phyloP scores from a whole-genome alignment of 129 eudicot genomes.

The Escallonia rubra region DNA sequence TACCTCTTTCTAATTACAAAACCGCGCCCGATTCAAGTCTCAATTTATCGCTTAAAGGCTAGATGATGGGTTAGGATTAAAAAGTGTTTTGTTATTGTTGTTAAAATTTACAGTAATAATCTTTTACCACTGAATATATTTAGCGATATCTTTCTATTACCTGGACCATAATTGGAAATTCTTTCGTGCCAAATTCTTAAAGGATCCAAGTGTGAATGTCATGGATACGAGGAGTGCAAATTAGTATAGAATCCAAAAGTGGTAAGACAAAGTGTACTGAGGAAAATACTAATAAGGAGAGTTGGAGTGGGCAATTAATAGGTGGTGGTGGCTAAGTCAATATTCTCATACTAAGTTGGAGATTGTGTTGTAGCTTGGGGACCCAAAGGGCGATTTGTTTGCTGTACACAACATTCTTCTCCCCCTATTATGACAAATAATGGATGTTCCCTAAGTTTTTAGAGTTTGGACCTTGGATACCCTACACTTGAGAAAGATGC shows the following conservation, averaged over 20 bases:
- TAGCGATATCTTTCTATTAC: no score
- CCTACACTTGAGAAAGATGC: conserved; percentile 1
- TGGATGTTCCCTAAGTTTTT: conserved; percentile 17
- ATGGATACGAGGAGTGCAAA: conserved; percentile 1
- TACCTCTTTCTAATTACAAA: no score
- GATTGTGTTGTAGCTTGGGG: conserved; percentile 12
- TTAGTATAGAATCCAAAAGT: conserved; percentile 3
- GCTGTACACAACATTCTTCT: conserved; percentile 15
- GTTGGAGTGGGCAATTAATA: conserved; percentile 8
- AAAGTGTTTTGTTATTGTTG: no score
- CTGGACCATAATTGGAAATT: no score
- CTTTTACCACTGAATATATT: no score
- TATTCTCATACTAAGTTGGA: conserved; percentile 38
- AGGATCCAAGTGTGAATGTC: background rate
- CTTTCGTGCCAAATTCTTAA: no score
- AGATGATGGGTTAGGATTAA: no score
- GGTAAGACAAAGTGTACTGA: background rate
- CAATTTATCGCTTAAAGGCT: no score
- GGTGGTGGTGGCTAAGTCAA: conserved; percentile 35
- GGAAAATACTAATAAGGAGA: background rate
- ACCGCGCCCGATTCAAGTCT: no score
- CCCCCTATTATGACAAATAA: conserved; percentile 25
- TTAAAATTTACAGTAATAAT: no score
- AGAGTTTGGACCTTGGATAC: conserved; percentile 31
- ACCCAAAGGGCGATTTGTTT: conserved; percentile 1